Evolutionary conservation across 108 stramenopile species (phyloP).

Genomic region (Cyclotella cryptica): DNA sequence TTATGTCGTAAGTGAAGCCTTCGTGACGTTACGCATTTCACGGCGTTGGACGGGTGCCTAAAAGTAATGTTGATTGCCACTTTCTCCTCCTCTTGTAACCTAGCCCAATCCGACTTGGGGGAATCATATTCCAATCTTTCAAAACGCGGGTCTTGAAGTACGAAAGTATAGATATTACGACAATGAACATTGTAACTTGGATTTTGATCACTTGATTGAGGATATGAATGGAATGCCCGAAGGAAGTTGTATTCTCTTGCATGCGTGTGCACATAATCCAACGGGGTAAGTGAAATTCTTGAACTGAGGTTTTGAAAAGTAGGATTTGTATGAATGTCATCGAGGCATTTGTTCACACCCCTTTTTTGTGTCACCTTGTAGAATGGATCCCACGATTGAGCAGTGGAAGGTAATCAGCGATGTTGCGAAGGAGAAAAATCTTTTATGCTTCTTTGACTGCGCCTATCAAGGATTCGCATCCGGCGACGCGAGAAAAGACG

Average conservation of each 20-base stretch:
- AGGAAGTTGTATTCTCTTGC: conserved; percentile 91
- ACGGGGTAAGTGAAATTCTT: conserved; percentile 66
- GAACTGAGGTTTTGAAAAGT: background rate
- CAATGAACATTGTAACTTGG: conserved; percentile 74
- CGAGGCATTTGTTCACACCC: background rate
- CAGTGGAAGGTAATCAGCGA: conserved; percentile 96
- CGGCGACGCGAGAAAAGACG: conserved; percentile 95
- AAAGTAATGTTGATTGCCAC: background rate
- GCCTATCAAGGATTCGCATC: conserved; percentile 99
- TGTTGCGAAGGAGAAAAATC: conserved; percentile 71
- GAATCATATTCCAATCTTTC: conserved; percentile 97
- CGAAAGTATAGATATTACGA: conserved; percentile 94
- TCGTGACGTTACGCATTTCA: background rate
- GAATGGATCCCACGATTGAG: conserved; percentile 95
- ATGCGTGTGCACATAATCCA: conserved; percentile 99
- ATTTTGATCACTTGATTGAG: conserved; percentile 88
- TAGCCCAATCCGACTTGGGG: conserved; percentile 97
- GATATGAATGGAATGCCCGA: conserved; percentile 90
- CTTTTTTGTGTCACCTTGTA: conserved; percentile 8
- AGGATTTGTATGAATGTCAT: no score
- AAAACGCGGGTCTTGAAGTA: conserved; percentile 93
- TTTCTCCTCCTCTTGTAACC: background rate
- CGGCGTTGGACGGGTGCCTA: background rate
- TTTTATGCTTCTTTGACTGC: conserved; percentile 97
- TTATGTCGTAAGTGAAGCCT: conserved; percentile 61